Evolutionary conservation across 2,329 filamentous ascomycete species (phyloP), one percentile per base, ranked within the genome.

Genomic region (Botryosphaeria dothidea): DNA sequence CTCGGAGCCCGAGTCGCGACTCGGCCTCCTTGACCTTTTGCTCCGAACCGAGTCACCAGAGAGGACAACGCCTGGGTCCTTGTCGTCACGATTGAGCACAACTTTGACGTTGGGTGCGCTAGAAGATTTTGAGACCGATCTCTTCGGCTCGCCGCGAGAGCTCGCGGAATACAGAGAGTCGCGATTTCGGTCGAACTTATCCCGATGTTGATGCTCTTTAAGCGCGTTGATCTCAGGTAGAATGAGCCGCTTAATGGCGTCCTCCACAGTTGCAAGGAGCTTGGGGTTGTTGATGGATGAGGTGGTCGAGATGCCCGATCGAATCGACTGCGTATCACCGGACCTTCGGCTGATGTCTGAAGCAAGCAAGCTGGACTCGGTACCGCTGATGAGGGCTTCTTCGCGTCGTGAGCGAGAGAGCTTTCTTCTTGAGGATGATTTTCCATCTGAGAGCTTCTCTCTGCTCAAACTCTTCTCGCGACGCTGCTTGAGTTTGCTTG

Each of bases 271-370:
- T 72, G 95, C 92, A 2, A 97, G 84, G 1, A 97, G 81, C 74
- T 92, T 95, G 0, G 93, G 93, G 72, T 97, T 97, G 79, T 96
- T 96, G 75, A 96, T 92, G 0, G 92, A 94, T 3, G 92, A 92
- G 1, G 78, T 78, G 66, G 70, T 75, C 9, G 77, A 79, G 23
- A 75, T 69, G 68, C 85, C 84, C 8, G 88, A 90, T 66, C 84
- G 83, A 67, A 83, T 78, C 68, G 88, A 90, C 67, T 85, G 83
- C 62, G 83, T 79, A 70, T 87, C 84, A 17, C 80, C 82, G 45
- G 85, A 86, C 67, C 81, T 82, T 38, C 83, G 82, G 69, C 85
- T 85, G 64, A 86, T 73, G 68, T 84, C 83, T 48, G 85, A 88
- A 49, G 77, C 76, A 46, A 88, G 76, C 46, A 88, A 73, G 70